Percentiles rank a stretch among this genome's conserved stretches.
Evolutionary conservation across 305 asterid genomes (phyloP).

Genomic region (Solanum hybrid): DNA sequence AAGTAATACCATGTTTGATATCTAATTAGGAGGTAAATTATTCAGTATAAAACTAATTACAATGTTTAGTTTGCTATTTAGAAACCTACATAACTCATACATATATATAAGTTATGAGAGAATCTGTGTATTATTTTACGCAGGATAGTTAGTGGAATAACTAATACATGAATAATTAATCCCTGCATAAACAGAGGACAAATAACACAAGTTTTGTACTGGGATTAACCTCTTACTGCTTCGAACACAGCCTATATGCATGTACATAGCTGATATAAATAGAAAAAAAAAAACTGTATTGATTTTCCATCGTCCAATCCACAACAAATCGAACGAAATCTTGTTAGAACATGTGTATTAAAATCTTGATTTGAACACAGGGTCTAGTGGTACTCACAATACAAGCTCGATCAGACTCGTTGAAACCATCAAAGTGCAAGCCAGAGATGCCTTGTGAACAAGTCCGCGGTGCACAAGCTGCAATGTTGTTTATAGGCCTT

Average conservation of each 20-base stretch:
- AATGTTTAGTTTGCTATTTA: background rate
- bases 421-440: conserved; percentile 57
- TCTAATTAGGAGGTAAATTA: background rate
- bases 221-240: background rate
- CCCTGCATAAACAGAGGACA: background rate
- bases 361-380: conserved; percentile 18
- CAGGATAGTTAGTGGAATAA: too few species aligned
- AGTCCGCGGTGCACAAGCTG: conserved; percentile 66
- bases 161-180: background rate
- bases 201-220: background rate
- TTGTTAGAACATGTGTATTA: background rate
- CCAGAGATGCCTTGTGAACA: conserved; percentile 37
- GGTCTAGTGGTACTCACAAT: conserved; percentile 63
- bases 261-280: background rate
- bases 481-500: conserved; percentile 66
- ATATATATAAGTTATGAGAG: background rate
- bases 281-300: background rate
- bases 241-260: background rate
- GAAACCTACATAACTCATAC: background rate
- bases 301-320: background rate
- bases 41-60: background rate
- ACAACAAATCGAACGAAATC: background rate
- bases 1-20: background rate
- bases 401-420: conserved; percentile 59
- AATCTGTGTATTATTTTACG: too few species aligned